Evolutionary conservation across 2,329 filamentous ascomycete genomes (phyloP), one percentile per base, ranked within the genome.

Genomic region (Neofusicoccum laricinum): DNA sequence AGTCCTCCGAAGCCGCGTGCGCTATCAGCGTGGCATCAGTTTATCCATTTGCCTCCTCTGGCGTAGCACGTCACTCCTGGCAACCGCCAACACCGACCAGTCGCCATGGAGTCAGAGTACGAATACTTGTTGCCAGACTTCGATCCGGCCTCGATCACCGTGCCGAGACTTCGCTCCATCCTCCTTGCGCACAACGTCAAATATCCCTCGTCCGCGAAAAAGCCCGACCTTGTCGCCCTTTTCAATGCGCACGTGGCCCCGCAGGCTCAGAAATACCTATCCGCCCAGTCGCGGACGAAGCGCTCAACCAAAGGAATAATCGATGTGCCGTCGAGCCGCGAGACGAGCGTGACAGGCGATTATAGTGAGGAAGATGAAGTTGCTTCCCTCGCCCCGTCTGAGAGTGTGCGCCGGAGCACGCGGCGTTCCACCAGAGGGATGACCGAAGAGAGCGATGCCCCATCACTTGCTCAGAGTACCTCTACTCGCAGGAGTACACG

Each of bases 171-270:
- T 70, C 91, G 95, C 71, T 94, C 91, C 55, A 96, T 98, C 69
- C 87, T 99, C 65, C 91, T 98, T 72, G 90, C 88, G 68, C 92
- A 99, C 80, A 90, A 93, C 74, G 82, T 98, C 72, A 80, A 87
- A 41, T 98, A 97, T 75, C 90, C 93, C 4, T 89, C 92, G 0
- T 93, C 89, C 4, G 93, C 95, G 12, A 99, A 98, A 81, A 99
- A 99, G 81, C 81, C 87, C 0, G 90, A 96, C 73, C 87, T 99
- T 21, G 84, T 99, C 66, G 88, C 90, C 7, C 87, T 98, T 51
- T 93, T 99, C 78, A 88, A 90, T 73, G 83, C 90, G 36, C 82
- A 95, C 67, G 85, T 99, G 32, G 79, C 91, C 4, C 90, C 94
- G 0, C 89, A 94, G 71, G 89, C 92, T 1, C 86, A 86, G 69